A percentile compares a stretch with the other conserved stretches of the same genome.
Conservation (phyloP, 192 early-diverging fungal species). For the Gigaspora rosea region DNA sequence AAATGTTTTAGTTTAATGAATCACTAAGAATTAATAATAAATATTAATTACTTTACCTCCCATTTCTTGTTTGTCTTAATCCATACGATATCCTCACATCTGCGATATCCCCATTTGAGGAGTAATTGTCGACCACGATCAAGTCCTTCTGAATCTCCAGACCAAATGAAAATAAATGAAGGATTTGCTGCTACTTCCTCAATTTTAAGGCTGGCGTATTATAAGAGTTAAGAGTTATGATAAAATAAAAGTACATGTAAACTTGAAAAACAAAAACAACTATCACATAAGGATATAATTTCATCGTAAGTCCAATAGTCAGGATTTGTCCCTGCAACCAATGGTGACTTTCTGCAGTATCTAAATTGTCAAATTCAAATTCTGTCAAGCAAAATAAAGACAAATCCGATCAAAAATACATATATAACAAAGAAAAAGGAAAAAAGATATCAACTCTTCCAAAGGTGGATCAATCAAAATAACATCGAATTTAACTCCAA, state of each 20-base stretch:
- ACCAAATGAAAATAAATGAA: conserved; percentile 67
- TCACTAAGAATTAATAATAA: too few relatives aligned
- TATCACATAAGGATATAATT: conserved; percentile 35
- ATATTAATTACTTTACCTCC: conserved; percentile 35
- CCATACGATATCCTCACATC: conserved; percentile 70
- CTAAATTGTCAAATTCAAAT: conserved; percentile 3
- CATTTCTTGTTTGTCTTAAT: conserved; percentile 59
- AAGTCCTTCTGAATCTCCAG: conserved; percentile 55
- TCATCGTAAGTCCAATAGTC: conserved; percentile 53
- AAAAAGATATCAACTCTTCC: conserved; percentile 45
- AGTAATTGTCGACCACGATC: conserved; percentile 60
- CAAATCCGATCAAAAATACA: not conserved
- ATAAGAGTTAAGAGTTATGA: conserved; percentile 15
- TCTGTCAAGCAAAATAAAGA: not conserved
- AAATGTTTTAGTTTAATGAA: too few relatives aligned
- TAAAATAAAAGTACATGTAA: not conserved
- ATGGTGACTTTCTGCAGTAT: conserved; percentile 35
- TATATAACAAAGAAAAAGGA: too few relatives aligned
- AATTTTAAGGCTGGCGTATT: conserved; percentile 49
- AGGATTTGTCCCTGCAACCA: conserved; percentile 29
- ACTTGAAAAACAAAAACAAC: not conserved
- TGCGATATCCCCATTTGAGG: conserved; percentile 63
- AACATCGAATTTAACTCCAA: conserved; percentile 59
- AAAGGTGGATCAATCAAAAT: conserved; percentile 65
- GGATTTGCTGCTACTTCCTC: conserved; percentile 59